Conservation (phyloP, 169 alveolate genomes). For the Cyclospora cayetanensis region DNA sequence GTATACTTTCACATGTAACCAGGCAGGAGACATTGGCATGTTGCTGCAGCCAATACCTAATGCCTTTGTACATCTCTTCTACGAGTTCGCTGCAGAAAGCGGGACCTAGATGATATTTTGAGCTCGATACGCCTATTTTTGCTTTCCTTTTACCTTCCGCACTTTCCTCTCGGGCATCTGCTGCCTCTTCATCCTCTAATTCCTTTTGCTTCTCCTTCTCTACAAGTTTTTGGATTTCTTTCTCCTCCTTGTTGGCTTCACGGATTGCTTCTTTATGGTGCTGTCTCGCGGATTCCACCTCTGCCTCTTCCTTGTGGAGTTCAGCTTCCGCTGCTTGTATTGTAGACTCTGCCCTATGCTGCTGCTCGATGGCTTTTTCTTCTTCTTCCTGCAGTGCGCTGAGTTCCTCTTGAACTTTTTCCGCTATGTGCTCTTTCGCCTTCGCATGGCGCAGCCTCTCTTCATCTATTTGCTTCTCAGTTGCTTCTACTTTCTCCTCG, state of each 20-base stretch:
- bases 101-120: no score
- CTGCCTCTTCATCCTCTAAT: not conserved
- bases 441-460: slow-evolving; percentile 5
- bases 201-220: not conserved
- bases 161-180: not conserved
- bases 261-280: not conserved
- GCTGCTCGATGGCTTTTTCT: not conserved
- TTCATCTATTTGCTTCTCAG: not conserved
- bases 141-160: not conserved
- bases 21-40: no score
- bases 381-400: not conserved
- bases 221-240: not conserved
- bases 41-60: no score
- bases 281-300: not conserved
- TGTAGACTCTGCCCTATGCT: not conserved
- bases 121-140: no score
- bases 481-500: not conserved
- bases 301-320: not conserved
- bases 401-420: not conserved
- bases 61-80: no score
- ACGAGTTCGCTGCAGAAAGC: no score
- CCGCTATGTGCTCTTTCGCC: not conserved
- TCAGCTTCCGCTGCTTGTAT: not conserved
- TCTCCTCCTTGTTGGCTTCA: not conserved
- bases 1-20: no score